Evolutionary conservation across 108 stramenopile genomes (phyloP), one percentile per base, ranked within the genome.

Genomic region (Chaetoceros muelleri): DNA sequence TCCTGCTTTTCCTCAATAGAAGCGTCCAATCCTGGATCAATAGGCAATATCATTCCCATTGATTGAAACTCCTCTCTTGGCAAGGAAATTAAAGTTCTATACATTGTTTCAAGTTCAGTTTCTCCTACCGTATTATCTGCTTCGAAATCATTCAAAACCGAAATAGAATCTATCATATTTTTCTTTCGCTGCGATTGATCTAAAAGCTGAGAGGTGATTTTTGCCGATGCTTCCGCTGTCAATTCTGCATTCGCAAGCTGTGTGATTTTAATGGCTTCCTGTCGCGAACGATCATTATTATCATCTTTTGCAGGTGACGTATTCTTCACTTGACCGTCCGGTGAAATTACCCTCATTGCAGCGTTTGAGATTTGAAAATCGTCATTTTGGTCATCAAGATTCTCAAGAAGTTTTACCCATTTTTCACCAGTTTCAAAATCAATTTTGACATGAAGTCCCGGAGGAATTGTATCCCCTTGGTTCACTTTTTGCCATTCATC

Each of bases 361-460:
- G 3, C 13, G 25, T 47, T 24, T 20, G 1, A 16, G n/a, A 0
- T 60, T 1, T 28, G 28, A 22, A 26, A 26, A 24, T 71, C 62
- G 28, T 54, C 67, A 17, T 75, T 60, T 8, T 52, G 27, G 20
- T 61, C 48, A 48, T 74, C 63, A 53, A 70, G 62, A 7, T 79
- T 75, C 26, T 59, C 51, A 2, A 63, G 45, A 0, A 82, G 48
- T 58, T 85, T 87, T 50, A 74, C 91, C 87, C 84, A 86, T 30
- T 79, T 78, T 75, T 90, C 79, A 34, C 89, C 89, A 40, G 84
- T 90, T 19, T 70, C 72, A 74, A 90, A 66, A 58, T 90, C 89
- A 50, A 90, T 74, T 31, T 74, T 61, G n/a, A 90, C 67, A 48
- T 90, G 89, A 60, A 84, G 51, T 10, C 89, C 89, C 0, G 84